These are phyloP conservation scores for Pseudocercospora ulei DNA, from an alignment of 2,329 filamentous ascomycete genomes.

Conservation along the genomic window DNA sequence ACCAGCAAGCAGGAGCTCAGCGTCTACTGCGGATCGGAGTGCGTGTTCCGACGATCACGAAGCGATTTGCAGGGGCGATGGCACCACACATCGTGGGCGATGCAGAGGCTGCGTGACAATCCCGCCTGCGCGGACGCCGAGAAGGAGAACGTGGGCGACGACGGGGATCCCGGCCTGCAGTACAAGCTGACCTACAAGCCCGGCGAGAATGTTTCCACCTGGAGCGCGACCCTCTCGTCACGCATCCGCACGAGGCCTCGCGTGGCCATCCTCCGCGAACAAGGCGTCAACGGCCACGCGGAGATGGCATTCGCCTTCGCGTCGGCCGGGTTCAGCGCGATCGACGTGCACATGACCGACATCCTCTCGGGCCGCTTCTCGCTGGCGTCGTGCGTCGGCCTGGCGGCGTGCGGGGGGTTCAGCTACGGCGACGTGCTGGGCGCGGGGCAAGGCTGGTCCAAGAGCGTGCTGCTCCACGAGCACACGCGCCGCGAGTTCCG, in stretches of 20 bases:
- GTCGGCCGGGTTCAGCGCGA: conserved; percentile 76
- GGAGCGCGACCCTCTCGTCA: conserved; percentile 53
- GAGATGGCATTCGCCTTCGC: conserved; percentile 97
- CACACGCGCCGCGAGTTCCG: conserved; percentile 68
- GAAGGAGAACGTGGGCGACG: conserved; percentile 62
- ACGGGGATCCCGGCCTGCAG: conserved; percentile 68
- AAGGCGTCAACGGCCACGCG: conserved; percentile 90
- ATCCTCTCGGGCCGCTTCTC: conserved; percentile 68
- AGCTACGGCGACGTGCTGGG: conserved; percentile 87
- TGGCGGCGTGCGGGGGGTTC: conserved; percentile 94
- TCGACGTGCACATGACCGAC: conserved; percentile 96
- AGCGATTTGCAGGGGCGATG: conserved; percentile 74
- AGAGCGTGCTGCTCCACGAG: conserved; percentile 77
- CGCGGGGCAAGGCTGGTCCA: conserved; percentile 93
- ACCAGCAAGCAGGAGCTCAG: conserved; percentile 63
- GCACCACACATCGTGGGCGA: conserved; percentile 77
- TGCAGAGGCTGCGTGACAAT: conserved; percentile 87
- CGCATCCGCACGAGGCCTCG: conserved; percentile 56
- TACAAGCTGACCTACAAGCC: conserved; percentile 77
- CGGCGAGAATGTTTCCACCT: conserved; percentile 62
- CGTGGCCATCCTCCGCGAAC: conserved; percentile 87
- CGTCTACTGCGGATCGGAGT: conserved; percentile 59
- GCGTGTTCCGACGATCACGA: conserved; percentile 61
- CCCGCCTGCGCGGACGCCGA: conserved; percentile 77
- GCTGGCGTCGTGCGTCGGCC: conserved; percentile 70